phyloP scores from a whole-genome alignment of 2,329 filamentous ascomycete genomes.

The Xylaria sp. region DNA sequence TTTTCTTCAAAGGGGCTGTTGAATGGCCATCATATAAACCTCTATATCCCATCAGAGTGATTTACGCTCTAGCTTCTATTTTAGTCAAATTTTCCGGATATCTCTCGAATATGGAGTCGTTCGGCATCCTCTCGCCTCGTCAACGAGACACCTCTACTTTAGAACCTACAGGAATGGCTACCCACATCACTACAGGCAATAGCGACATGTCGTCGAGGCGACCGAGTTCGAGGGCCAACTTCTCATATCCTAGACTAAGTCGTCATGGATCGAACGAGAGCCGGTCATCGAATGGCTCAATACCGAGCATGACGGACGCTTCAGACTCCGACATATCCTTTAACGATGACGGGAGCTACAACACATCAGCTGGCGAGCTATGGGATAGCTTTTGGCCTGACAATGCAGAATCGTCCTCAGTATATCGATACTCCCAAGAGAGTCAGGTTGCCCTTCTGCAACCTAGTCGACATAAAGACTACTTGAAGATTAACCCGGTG shows the following conservation, averaged over 20 bases:
- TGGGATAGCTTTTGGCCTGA: slow-evolving; percentile 60
- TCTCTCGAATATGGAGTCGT: slow-evolving; percentile 34
- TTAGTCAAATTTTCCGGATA: slow-evolving; percentile 26
- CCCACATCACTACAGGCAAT: slow-evolving; percentile 24
- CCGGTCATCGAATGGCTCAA: slow-evolving; percentile 52
- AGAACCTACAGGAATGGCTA: slow-evolving; percentile 3
- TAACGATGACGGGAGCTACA: slow-evolving; percentile 58
- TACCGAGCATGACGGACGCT: slow-evolving; percentile 58
- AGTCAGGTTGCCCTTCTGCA: slow-evolving; percentile 31
- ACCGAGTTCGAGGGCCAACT: slow-evolving; percentile 40
- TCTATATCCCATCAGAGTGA: slow-evolving; percentile 34
- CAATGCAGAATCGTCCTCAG: slow-evolving; percentile 7
- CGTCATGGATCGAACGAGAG: slow-evolving; percentile 39
- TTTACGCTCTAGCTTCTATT: slow-evolving; percentile 28
- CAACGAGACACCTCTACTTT: slow-evolving; percentile 19
- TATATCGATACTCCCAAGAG: slow-evolving; percentile 20
- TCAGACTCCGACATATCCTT: slow-evolving; percentile 57
- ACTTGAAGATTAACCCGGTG: slow-evolving; percentile 28
- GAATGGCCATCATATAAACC: slow-evolving; percentile 36
- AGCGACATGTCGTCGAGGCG: slow-evolving; percentile 27
- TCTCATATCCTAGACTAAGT: slow-evolving; percentile 43
- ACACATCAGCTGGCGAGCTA: slow-evolving; percentile 50
- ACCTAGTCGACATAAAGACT: slow-evolving; percentile 27
- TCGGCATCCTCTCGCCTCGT: slow-evolving; percentile 25
- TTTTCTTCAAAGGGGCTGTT: slow-evolving; percentile 21